These are phyloP conservation scores for Rubus parviflorus DNA, from an alignment of 306 rosid species.

Conservation along the genomic window DNA sequence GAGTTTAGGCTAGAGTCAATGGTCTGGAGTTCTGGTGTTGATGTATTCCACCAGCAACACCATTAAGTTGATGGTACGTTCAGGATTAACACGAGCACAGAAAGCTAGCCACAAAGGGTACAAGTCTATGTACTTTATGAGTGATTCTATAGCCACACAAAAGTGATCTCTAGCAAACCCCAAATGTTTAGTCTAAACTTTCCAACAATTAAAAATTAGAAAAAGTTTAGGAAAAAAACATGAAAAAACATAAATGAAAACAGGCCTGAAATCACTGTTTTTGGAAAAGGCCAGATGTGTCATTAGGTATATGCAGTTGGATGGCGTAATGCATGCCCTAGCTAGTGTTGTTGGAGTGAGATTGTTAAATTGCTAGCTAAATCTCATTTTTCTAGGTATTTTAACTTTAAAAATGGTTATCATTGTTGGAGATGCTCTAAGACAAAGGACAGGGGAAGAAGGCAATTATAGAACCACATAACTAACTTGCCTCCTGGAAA, in stretches of 20 bases:
- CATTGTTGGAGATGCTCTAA: too few species aligned
- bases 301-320: not conserved
- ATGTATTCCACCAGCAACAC: not conserved
- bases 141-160: not conserved
- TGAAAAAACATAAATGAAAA: too few species aligned
- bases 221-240: too few species aligned
- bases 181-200: not conserved
- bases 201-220: not conserved
- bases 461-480: slow-evolving; percentile 13
- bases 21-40: not conserved
- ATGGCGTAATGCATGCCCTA: slow-evolving; percentile 4
- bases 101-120: not conserved
- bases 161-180: too few species aligned
- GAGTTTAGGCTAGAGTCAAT: not conserved
- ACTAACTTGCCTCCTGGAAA: slow-evolving; percentile 25
- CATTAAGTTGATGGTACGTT: not conserved
- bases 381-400: too few species aligned
- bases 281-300: too few species aligned
- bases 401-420: too few species aligned
- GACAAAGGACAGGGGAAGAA: not conserved
- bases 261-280: too few species aligned
- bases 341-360: too few species aligned
- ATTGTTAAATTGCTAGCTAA: too few species aligned
- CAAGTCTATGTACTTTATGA: not conserved
- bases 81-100: not conserved